Base-by-base conservation (phyloP, 805 yeast species). In the Starmerella davenportii region DNA sequence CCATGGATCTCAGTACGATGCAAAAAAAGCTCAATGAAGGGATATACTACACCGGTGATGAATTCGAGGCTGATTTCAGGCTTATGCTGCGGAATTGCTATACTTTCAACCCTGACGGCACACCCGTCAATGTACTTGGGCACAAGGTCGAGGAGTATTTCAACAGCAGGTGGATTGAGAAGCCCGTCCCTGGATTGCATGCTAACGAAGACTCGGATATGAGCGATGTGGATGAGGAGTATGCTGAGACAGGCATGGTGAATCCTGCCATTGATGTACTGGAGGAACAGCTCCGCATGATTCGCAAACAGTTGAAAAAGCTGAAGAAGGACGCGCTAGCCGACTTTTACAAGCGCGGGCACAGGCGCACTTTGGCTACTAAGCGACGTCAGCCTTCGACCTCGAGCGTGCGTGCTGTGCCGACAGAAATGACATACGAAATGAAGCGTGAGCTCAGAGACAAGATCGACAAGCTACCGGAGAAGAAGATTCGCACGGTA, bases 371-470 rank as follows among this genome's bases (percentile, higher is more conserved):
- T 21, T 29, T n/a, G 15, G 24, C 21, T 18, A 29, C 28, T 13
- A 16, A 9, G 13, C 4, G 18, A 18, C 21, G 35, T 7, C 35
- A 19, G 25, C 23, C 25, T 7, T 32, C 35, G 25, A 7, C 7
- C 23, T 20, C 35, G 5, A 11, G 32, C 17, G 9, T 14, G 3
- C 35, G 30, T 30, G 29, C 44, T 14, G 9, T 46, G 38, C 47
- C 49, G 3, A 42, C 44, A 1, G 53, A 57, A 41, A 82, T 87
- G 38, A 80, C 95, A 0, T 90, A 81, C 55, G 96, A 85, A 53
- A 87, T 87, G 96, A 90, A 90, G 69, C 80, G 81, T 55, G 90
- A 82, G 56, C 75, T 90, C 42, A 73, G 84, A 40, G 95, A 84
- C 53, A 75, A 75, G 48, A 85, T 90, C 55, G 74, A 73, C 42